Conservation (phyloP, 2,329 filamentous ascomycete genomes). For the Penicillium hesseltinei region DNA sequence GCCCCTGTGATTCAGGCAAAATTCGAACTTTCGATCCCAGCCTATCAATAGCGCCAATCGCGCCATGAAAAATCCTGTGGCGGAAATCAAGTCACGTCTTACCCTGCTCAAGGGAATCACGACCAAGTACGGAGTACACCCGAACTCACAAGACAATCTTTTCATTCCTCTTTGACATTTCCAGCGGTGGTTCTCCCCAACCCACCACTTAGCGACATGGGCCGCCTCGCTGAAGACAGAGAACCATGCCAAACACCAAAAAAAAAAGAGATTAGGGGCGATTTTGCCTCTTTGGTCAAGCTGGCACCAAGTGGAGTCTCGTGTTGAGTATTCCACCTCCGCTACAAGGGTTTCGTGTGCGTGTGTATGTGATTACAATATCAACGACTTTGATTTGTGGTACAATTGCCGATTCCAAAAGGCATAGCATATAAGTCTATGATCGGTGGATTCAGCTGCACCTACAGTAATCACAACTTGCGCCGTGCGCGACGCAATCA, state of each 20-base stretch:
- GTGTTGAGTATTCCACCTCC: background rate
- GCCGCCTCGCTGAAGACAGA: constrained; percentile 30
- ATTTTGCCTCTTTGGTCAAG: background rate
- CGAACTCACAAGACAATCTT: background rate
- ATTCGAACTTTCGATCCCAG: background rate
- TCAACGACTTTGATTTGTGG: too few species aligned
- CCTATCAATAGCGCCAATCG: background rate
- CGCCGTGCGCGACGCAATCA: background rate
- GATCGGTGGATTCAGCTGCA: background rate
- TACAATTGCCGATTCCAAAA: background rate
- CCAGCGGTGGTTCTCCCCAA: constrained; percentile 32
- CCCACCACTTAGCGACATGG: constrained; percentile 41
- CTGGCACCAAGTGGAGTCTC: background rate
- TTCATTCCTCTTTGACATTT: constrained; percentile 1
- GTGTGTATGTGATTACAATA: background rate
- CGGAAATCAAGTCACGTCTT: background rate
- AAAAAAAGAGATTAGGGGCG: background rate
- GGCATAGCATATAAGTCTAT: background rate
- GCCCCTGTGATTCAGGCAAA: background rate
- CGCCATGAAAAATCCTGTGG: background rate
- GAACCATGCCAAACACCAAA: background rate
- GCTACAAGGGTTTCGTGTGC: background rate
- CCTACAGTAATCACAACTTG: background rate
- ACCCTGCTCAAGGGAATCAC: background rate
- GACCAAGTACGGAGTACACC: background rate